A percentile compares a stretch with the other conserved stretches of the same genome.
Evolutionary conservation across 441 rosid species (phyloP).

Genomic region (Lepidium campestre): DNA sequence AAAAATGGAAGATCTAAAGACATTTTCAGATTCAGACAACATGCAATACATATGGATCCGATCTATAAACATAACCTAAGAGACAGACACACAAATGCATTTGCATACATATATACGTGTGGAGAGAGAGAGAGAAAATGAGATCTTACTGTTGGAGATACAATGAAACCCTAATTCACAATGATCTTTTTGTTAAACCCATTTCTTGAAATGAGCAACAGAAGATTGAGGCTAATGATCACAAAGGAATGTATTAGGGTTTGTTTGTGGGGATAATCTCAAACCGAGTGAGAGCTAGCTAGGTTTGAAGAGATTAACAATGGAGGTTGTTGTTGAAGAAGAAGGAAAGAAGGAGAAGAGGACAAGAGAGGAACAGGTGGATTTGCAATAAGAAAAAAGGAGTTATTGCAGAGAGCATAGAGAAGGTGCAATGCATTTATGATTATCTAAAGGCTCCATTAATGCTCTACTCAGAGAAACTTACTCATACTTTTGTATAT

Average conservation of each 20-base stretch:
- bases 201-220: not conserved
- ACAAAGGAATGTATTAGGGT: not conserved
- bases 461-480: slow-evolving; percentile 40
- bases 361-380: slow-evolving; percentile 22
- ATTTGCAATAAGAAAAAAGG: slow-evolving; percentile 34
- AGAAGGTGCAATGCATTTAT: slow-evolving; percentile 79
- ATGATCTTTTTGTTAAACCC: not conserved
- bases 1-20: not conserved
- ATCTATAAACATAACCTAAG: slow-evolving; percentile 2
- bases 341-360: slow-evolving; percentile 1
- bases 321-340: slow-evolving; percentile 2
- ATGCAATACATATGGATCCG: slow-evolving; percentile 14
- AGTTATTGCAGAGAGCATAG: slow-evolving; percentile 61
- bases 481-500: slow-evolving; percentile 5
- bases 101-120: not conserved
- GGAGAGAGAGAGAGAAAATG: not conserved
- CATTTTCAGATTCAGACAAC: too few relatives aligned
- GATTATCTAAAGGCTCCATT: slow-evolving; percentile 39
- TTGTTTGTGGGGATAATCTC: not conserved
- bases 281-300: slow-evolving; percentile 2
- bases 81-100: not conserved
- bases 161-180: slow-evolving; percentile 22
- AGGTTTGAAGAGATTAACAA: slow-evolving; percentile 16
- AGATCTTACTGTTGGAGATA: slow-evolving; percentile 17
- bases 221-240: not conserved